Evolutionary conservation across 75 land plant genomes (phyloP), one percentile per base, ranked within the genome.

Genomic region (Sequoia sempervirens): DNA sequence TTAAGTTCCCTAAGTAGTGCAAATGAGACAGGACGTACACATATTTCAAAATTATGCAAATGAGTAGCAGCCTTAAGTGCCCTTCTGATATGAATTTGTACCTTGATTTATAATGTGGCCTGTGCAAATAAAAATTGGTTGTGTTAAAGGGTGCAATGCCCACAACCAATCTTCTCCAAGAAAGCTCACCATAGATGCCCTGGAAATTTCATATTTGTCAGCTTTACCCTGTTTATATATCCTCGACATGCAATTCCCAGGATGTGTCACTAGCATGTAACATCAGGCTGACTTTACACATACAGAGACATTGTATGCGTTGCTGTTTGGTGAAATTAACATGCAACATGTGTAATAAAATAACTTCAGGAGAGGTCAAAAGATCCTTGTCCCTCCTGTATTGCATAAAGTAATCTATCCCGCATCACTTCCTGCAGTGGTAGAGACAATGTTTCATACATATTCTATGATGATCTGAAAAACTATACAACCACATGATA

Each of bases 321-420:
- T 10, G 36, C 73, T 70, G 45, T 46, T 80, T 28, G 30, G 30
- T 56, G 64, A 53, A 30, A 26, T 84, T 30, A 40, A 37, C 12
- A 46, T 30, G 83, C 54, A 70, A 32, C 73, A 70, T 70, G 32
- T 32, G 34, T 13, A 15, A 32, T 7, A 12, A 70, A 70, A 12
- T 64, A 34, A 17, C 82, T 82, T 85, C 64, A 87, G 45, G 97
- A 95, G 75, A 95, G 89, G 84, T 95, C 97, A 84, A 95, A 95
- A 32, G 97, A 95, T 82, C 97, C 97, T 85, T 95, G 97, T 58
- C 97, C 97, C 83, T 95, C 97, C 36, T 53, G 87, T 79, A 95
- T 95, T 4, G 97, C 96, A 88, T 95, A 95, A 26, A 95, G 86
- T 75, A 95, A 83, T 84, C 95, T 92, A 89, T 91, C 92, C 87